Base-by-base conservation (phyloP, 140 eudicot genomes). In the Flaveria floridana region DNA sequence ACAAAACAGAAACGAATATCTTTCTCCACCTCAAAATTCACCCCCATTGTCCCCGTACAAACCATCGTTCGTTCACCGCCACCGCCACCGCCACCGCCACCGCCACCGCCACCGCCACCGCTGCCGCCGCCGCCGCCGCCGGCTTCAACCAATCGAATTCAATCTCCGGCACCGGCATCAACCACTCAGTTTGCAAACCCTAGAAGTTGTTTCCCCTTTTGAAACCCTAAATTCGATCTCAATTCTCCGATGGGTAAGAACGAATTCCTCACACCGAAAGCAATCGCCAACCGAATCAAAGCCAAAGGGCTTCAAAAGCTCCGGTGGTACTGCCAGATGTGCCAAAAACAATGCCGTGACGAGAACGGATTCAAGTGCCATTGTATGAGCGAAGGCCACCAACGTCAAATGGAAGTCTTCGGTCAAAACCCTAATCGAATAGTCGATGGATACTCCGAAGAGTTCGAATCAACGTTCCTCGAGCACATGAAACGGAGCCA, bases 311-410 rank as follows among this genome's bases (percentile, higher is more conserved):
- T 91, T 18, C 96, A 91, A 80, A 91, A 91, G 63, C 96, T 91
- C 13, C 90, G 96, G 56, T 88, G 97, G 97, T 91, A 91, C 25
- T 91, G 97, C 72, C 97, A 91, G 71, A 91, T 91, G 96, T 91
- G 97, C 64, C 96, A 91, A 61, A 91, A 91, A 53, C 97, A 91
- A 85, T 91, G 97, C 71, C 90, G 96, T 1, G 97, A 91, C 28
- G 97, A 88, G 71, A 88, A 91, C 75, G 97, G 96, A 7, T 91
- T 91, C 79, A 91, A 91, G 70, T 91, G 96, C 78, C 96, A 89
- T 66, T 91, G 97, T 66, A 86, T 91, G 97, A 86, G 91, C 64
- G 97, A 87, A 52, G 51, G 86, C 12, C 95, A 90, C 77, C 95
- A 88, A 71, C 89, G 95, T 19, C 95, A 91, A 69, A 88, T 91